Evolutionary conservation across 108 stramenopile genomes (phyloP).

Genomic region (Skeletonema costatum): DNA sequence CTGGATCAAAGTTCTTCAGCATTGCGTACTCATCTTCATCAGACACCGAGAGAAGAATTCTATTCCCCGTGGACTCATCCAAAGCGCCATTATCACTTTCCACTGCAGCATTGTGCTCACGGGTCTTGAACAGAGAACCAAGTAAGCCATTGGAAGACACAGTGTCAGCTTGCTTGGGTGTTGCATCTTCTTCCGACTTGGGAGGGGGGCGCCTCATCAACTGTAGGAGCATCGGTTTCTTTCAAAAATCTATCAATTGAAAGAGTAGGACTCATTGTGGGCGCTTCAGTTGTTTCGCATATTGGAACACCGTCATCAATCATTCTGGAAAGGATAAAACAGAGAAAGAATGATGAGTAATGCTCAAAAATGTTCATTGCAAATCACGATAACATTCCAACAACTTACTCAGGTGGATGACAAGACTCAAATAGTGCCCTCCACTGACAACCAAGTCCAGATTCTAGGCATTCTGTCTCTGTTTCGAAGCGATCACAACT

Average conservation of each 20-base stretch:
- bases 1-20: constrained; percentile 13
- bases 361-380: constrained; percentile 28
- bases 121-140: constrained; percentile 24
- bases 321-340: constrained; percentile 17
- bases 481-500: constrained; percentile 55
- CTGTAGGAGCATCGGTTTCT: constrained; percentile 45
- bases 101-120: constrained; percentile 5
- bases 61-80: constrained; percentile 1
- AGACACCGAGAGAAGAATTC: constrained; percentile 6
- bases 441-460: constrained; percentile 39
- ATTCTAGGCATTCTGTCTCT: constrained; percentile 48
- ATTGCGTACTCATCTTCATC: constrained; percentile 8
- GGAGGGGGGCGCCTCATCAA: background rate
- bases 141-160: background rate
- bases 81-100: background rate
- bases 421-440: constrained; percentile 35
- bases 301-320: constrained; percentile 62
- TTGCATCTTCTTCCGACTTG: background rate
- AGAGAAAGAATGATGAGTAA: constrained; percentile 20
- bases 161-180: background rate
- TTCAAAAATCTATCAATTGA: constrained; percentile 32
- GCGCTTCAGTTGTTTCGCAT: constrained; percentile 49
- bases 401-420: constrained; percentile 51
- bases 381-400: constrained; percentile 21
- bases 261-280: constrained; percentile 55